Base-by-base conservation (phyloP, 1,284 basidiomycete genomes). In the Apiotrichum gracile region DNA sequence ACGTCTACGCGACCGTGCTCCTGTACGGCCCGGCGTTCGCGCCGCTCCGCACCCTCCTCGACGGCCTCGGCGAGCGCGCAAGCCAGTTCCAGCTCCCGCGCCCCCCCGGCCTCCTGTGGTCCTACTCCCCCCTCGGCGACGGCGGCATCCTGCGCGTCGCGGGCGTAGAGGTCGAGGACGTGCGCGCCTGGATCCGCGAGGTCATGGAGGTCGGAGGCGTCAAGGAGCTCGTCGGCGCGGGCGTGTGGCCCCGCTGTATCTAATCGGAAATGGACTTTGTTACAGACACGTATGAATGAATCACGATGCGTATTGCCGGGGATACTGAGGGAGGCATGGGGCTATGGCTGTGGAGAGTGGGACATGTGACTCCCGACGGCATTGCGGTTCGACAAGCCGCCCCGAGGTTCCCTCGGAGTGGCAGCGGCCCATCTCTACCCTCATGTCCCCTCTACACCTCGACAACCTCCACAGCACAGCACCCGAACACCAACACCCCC, bases 1-100 rank as follows among this genome's bases (percentile, higher is more conserved):
- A 74, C 49, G 62, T 73, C 25, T 77, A 73, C 60, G 66, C 68
- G 1, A 76, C 74, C 5, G 38, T 73, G 26, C 61, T 76, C 21
- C 62, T 75, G 34, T 54, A 65, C 33, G 75, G 75, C 17, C 72
- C 74, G 0, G 57, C 62, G 22, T 49, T 75, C 34, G 47, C 34
- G 1, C 26, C 49, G 0, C 44, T 75, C 1, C 44, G 70, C 14
- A 41, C 37, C 4, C 42, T 65, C 37, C 62, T 77, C 9, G 51
- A 61, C 14, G 12, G 21, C 0, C 31, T 66, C 31, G 47, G 52
- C 29, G 61, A 69, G 34, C 33, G 44, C 17, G 61, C 61, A 14
- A 49, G 55, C n/a, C 69, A 74, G 59, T 69, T 69, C 57, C 69
- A 73, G 47, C 51, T 69, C 5, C 55, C 59, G 9, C 38, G 43